Conservation (phyloP, 1,284 basidiomycete genomes). For the Heterobasidion annosum region DNA sequence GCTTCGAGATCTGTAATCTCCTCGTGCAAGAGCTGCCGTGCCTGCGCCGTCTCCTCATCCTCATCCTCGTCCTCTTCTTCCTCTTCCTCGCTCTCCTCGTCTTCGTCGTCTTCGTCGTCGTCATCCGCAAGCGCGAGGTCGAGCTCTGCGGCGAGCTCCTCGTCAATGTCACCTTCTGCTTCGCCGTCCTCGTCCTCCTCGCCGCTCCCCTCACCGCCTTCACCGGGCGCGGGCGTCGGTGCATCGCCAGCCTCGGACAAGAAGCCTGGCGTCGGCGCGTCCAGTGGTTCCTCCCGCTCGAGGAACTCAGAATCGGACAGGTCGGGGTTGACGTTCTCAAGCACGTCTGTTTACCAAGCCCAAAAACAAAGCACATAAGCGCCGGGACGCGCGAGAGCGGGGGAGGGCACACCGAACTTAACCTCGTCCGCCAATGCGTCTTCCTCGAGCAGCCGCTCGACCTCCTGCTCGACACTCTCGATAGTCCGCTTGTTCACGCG, state of each 20-base stretch:
- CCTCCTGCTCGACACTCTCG: constrained; percentile 95
- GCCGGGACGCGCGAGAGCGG: background rate
- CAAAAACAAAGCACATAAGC: background rate
- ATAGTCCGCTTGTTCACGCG: constrained; percentile 86
- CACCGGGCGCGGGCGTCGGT: constrained; percentile 39
- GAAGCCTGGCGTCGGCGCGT: constrained; percentile 52
- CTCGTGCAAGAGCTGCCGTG: constrained; percentile 75
- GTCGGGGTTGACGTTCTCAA: constrained; percentile 81
- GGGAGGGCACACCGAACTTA: constrained; percentile 53
- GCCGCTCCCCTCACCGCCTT: constrained; percentile 47
- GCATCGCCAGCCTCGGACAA: constrained; percentile 57
- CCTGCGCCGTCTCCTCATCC: constrained; percentile 53
- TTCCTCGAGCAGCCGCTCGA: constrained; percentile 84
- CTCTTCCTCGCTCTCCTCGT: constrained; percentile 61
- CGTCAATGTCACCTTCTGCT: constrained; percentile 71
- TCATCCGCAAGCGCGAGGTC: constrained; percentile 58
- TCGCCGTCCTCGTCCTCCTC: constrained; percentile 58
- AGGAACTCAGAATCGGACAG: constrained; percentile 81
- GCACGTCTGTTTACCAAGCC: constrained; percentile 41
- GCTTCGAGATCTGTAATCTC: constrained; percentile 87
- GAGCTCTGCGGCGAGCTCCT: constrained; percentile 68
- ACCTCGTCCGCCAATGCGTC: constrained; percentile 79
- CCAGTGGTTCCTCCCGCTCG: constrained; percentile 54
- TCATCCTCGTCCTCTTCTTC: constrained; percentile 66
- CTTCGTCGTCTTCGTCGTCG: constrained; percentile 58